phyloP scores from a whole-genome alignment of 192 early-diverging fungal genomes.

The Funneliformis geosporum region DNA sequence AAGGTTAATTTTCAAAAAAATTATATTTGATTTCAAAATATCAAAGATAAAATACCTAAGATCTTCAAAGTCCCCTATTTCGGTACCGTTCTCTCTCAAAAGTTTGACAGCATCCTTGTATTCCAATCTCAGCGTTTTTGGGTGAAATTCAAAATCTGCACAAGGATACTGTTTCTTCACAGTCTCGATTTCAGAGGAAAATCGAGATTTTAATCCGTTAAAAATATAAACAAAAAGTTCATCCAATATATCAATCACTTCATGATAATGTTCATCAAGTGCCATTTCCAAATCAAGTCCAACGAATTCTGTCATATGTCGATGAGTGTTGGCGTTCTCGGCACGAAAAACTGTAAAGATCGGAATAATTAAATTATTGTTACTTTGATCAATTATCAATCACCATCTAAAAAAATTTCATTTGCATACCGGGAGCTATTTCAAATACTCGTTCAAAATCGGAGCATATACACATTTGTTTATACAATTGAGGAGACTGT shows the following conservation, averaged over 20 bases:
- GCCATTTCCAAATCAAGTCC: constrained; percentile 99
- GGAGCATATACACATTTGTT: constrained; percentile 97
- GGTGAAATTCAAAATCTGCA: constrained; percentile 84
- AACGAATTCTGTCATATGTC: constrained; percentile 99
- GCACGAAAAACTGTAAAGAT: constrained; percentile 87
- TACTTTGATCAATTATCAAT: background rate
- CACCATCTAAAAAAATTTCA: background rate
- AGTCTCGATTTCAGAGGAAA: constrained; percentile 78
- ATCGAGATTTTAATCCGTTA: constrained; percentile 81
- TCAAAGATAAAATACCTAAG: constrained; percentile 53
- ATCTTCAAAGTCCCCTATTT: constrained; percentile 93
- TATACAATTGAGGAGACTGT: constrained; percentile 98
- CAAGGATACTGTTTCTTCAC: constrained; percentile 91
- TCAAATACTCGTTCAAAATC: constrained; percentile 99
- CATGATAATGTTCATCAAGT: constrained; percentile 99
- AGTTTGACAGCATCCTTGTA: constrained; percentile 90
- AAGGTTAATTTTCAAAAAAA: background rate
- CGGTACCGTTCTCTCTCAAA: constrained; percentile 83
- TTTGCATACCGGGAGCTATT: constrained; percentile 64
- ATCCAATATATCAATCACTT: constrained; percentile 92
- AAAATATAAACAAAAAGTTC: constrained; percentile 93
- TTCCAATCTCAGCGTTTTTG: constrained; percentile 80
- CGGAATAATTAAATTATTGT: background rate
- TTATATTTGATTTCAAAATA: constrained; percentile 29
- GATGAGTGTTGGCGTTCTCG: constrained; percentile 95